Evolutionary conservation across 1,284 basidiomycete species (phyloP), one percentile per base, ranked within the genome.

Genomic region (Naganishia sp.): DNA sequence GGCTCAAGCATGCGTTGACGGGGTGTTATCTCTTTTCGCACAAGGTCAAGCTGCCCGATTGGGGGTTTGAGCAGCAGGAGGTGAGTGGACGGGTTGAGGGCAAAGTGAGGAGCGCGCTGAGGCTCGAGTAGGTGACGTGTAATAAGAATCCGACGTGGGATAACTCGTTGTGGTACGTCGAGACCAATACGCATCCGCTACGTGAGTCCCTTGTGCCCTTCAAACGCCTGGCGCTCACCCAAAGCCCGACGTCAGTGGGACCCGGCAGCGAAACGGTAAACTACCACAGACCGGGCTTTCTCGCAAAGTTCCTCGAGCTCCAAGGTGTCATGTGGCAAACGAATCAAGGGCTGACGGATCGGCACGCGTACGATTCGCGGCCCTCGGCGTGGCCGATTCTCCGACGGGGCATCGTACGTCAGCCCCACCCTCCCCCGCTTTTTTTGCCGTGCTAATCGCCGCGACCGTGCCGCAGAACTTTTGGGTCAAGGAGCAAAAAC

Each of bases 321-420:
- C 93, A 99, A 75, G 83, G 85, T 71, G 94, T 95, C 67, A 99
- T 99, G 95, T 98, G 94, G 93, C 87, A 85, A n/a, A 98, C 94
- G 25, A 99, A 99, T 73, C 90, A 91, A 25, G 94, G 92, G 0
- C 81, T 99, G 67, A 98, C 95, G 0, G 94, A 96, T 72, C 86
- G 92, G 23, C 96, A 99, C 74, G 88, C 88, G 0, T 99, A 90
- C 75, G 95, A 98, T 77, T 98, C 95, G 35, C 84, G 95, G 15
- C 96, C 95, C 2, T 83, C 85, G 66, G 83, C 86, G 0, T 99
- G 96, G 96, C 94, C 95, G 10, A 82, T 86, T 65, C 85, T 98
- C 51, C 86, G 85, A 56, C 88, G 95, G 68, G 96, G 96, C 45
- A 99, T 99, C 76, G 92, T 93, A 70, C 82, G 90, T 84, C 15